These are phyloP conservation scores for Phytophthora europaea DNA, from an alignment of 352 stramenopile species.

Conservation along the genomic window DNA sequence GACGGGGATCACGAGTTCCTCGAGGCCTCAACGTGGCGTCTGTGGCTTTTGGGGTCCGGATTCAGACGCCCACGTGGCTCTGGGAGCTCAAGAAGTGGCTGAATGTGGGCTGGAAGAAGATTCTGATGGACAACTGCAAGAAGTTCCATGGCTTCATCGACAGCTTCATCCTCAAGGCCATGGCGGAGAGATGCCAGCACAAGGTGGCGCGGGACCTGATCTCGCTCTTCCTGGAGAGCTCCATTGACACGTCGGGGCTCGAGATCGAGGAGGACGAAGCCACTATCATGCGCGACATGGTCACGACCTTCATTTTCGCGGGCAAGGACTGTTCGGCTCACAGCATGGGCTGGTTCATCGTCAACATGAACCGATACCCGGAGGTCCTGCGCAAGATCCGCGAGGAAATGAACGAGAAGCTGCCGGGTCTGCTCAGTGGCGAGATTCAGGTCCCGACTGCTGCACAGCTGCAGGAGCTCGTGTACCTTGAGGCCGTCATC, in stretches of 20 bases:
- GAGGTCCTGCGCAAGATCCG: slow-evolving; percentile 53
- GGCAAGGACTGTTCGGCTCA: slow-evolving; percentile 72
- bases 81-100: slow-evolving; percentile 7
- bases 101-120: slow-evolving; percentile 7
- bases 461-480: slow-evolving; percentile 50
- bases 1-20: slow-evolving; percentile 2
- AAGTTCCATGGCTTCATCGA: slow-evolving; percentile 7
- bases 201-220: slow-evolving; percentile 1
- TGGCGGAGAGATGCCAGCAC: background rate
- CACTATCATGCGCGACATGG: slow-evolving; percentile 64
- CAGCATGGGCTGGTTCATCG: slow-evolving; percentile 68
- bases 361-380: slow-evolving; percentile 37
- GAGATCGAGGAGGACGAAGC: slow-evolving; percentile 28
- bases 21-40: slow-evolving; percentile 6
- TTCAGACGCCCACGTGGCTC: slow-evolving; percentile 4
- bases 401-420: slow-evolving; percentile 48
- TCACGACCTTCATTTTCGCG: slow-evolving; percentile 74
- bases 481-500: slow-evolving; percentile 62
- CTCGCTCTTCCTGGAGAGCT: slow-evolving; percentile 4
- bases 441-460: slow-evolving; percentile 31
- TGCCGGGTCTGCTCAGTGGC: slow-evolving; percentile 25
- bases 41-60: background rate
- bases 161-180: slow-evolving; percentile 5
- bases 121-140: slow-evolving; percentile 5
- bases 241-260: background rate